A percentile compares a stretch with the other conserved stretches of the same genome.
Conservation (phyloP, 23 red algal genomes). For the Porphyridium purpureum region DNA sequence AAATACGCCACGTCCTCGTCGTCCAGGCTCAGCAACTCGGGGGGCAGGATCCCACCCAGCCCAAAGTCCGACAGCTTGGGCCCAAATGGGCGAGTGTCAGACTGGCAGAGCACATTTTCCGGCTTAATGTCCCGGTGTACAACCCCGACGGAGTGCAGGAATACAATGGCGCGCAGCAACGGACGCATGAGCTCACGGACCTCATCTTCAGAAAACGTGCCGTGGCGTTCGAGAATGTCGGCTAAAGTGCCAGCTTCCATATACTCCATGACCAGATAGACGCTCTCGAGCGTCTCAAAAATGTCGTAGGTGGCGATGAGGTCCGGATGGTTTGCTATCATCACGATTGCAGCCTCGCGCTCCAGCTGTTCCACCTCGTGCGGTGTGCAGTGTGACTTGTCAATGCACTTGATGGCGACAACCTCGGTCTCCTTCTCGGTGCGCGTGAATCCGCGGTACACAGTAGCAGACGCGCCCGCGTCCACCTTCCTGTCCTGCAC, state of each 20-base stretch:
- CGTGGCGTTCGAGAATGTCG: conserved; percentile 29
- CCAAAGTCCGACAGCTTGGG: conserved; percentile 40
- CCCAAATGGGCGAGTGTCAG: conserved; percentile 1
- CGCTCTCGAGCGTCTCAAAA: conserved; percentile 41
- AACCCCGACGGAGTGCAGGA: conserved; percentile 26
- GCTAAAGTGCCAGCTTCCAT: conserved; percentile 58
- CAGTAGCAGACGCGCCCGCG: too few species aligned
- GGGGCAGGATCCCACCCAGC: too few species aligned
- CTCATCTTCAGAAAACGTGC: conserved; percentile 16
- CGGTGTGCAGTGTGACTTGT: too few species aligned
- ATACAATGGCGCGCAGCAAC: conserved; percentile 14
- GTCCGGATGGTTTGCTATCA: conserved; percentile 19
- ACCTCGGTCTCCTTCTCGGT: too few species aligned
- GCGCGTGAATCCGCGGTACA: too few species aligned
- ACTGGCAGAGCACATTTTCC: conserved; percentile 33
- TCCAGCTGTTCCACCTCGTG: conserved; percentile 23
- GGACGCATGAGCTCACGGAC: conserved; percentile 18
- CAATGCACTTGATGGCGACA: too few species aligned
- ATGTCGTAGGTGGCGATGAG: conserved; percentile 58
- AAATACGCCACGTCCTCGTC: too few species aligned
- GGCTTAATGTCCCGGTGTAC: conserved; percentile 64
- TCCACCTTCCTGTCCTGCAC: too few species aligned
- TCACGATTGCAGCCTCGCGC: conserved; percentile 32
- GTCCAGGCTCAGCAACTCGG: too few species aligned
- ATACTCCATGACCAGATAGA: conserved; percentile 46